Percentiles rank a stretch among this genome's conserved stretches.
These are phyloP conservation scores for Colletotrichum zoysiae DNA, from an alignment of 2,329 filamentous ascomycete genomes.

Conservation along the genomic window DNA sequence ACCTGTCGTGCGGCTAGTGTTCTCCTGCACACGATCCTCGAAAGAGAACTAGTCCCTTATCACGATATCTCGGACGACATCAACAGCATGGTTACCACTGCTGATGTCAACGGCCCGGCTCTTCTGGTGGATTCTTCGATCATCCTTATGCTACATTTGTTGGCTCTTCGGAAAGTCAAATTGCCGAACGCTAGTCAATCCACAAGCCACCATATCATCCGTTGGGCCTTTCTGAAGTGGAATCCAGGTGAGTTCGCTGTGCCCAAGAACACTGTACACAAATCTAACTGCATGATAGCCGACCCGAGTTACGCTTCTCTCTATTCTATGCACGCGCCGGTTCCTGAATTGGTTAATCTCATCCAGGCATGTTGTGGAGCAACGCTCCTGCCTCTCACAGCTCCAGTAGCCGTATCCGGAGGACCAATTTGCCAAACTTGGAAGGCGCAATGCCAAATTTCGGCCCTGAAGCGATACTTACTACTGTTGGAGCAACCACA, in stretches of 20 bases:
- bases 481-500: constrained; percentile 61
- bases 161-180: constrained; percentile 74
- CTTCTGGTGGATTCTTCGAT: constrained; percentile 84
- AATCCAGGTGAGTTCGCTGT: constrained; percentile 72
- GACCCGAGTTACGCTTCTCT: constrained; percentile 77
- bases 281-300: constrained; percentile 55
- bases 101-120: constrained; percentile 85
- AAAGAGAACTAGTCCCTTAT: constrained; percentile 74
- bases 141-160: constrained; percentile 76
- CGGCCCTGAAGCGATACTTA: constrained; percentile 65
- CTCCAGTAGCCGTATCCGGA: constrained; percentile 56
- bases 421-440: constrained; percentile 63
- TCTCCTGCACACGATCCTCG: constrained; percentile 77
- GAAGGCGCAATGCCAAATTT: constrained; percentile 58
- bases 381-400: constrained; percentile 49
- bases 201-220: constrained; percentile 78
- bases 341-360: constrained; percentile 75
- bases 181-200: constrained; percentile 76
- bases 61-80: constrained; percentile 76
- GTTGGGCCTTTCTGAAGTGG: constrained; percentile 88
- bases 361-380: constrained; percentile 77
- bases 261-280: neutral
- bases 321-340: constrained; percentile 72
- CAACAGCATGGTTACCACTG: constrained; percentile 78
- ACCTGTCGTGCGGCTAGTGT: constrained; percentile 84